phyloP scores from a whole-genome alignment of 2,329 filamentous ascomycete species.

The Ophiocordyceps sinensis region DNA sequence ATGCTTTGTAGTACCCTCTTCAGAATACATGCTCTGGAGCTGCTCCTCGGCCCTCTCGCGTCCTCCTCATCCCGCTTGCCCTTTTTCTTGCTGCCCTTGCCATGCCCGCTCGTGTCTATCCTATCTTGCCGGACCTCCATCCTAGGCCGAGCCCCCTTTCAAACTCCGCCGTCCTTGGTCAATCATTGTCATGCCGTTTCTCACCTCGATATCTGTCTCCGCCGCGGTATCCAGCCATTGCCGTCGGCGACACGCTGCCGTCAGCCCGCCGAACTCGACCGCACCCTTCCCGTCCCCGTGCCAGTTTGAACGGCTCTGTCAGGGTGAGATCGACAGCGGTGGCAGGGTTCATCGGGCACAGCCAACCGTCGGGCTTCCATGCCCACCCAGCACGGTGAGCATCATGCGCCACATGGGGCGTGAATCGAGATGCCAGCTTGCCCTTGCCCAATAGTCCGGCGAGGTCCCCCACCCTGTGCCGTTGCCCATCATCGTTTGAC shows the following conservation, averaged over 20 bases:
- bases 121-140: too few relatives aligned
- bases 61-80: too few relatives aligned
- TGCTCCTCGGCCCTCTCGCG: background rate
- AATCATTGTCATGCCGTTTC: background rate
- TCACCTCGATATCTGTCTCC: background rate
- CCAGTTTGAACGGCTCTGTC: background rate
- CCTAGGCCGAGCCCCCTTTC: too few relatives aligned
- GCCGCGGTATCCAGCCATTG: background rate
- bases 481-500: conserved; percentile 44
- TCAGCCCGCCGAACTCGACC: background rate
- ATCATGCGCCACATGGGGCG: conserved; percentile 1
- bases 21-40: background rate
- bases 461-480: background rate
- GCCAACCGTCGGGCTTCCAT: conserved; percentile 1
- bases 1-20: background rate
- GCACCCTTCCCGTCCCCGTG: background rate
- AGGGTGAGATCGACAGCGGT: background rate
- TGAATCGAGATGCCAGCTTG: background rate
- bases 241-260: background rate
- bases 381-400: background rate
- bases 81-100: too few relatives aligned
- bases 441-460: conserved; percentile 3
- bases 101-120: too few relatives aligned
- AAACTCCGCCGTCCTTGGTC: background rate
- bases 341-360: background rate